Evolutionary conservation across 148 eudicot species (phyloP), one percentile per base, ranked within the genome.

Genomic region (Arbutus unedo): DNA sequence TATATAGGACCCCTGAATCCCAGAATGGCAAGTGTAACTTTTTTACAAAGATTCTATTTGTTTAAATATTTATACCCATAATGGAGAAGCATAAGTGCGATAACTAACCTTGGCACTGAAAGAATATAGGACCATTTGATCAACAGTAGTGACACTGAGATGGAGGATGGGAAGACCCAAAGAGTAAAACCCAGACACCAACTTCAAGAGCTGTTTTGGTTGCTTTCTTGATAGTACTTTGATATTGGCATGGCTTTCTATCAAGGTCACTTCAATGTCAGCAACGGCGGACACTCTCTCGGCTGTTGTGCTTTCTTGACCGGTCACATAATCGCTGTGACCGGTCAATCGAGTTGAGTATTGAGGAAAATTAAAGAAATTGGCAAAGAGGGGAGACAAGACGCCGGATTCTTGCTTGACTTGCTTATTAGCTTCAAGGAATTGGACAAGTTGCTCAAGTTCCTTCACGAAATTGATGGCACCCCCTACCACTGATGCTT

Each of bases 401-500:
- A 0, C 3, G 50, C 0, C 1, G 55, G 80, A 49, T 23, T 48
- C 19, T 85, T 73, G 79, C 19, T 79, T 70, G 41, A 53, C 76
- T 49, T 67, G 77, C 21, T 87, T 90, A 45, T 83, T 79, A 8
- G 86, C 82, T 85, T 91, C 87, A 15, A 91, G 87, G 74, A 44
- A 75, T 41, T 91, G 95, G 43, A 85, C 83, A 38, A 50, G 84
- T 82, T 91, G 95, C 83, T 92, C 93, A 11, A 92, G 87, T 50
- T 92, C 92, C 82, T 88, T 92, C 64, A 92, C 93, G 23, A 78
- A 92, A 51, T 88, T 89, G 25, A 92, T 92, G 6, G 95, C 93
- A 0, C 93, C 95, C 21, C 89, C 93, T 10, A 92, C 90, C 56
- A 89, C 87, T 83, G 95, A 91, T 72, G 93, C 93, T 85, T 92